Conservation (phyloP, 352 stramenopile genomes). For the Blastocystis sp. region DNA sequence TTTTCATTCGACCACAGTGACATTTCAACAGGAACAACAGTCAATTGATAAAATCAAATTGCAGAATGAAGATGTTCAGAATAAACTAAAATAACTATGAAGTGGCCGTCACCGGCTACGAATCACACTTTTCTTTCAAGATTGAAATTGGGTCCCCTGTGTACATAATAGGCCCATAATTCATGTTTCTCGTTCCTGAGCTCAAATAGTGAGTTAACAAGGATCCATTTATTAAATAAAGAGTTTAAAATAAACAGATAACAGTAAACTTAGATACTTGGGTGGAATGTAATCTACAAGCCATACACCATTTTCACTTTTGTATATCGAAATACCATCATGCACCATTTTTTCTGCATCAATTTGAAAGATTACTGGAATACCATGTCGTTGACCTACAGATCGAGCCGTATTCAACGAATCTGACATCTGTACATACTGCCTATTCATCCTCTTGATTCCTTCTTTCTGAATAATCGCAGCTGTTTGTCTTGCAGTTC, state of each 20-base stretch:
- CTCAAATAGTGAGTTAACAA: no score
- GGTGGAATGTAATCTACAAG: background rate
- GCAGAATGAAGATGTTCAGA: no score
- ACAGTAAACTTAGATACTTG: background rate
- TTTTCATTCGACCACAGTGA: no score
- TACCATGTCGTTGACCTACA: background rate
- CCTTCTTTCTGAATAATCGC: background rate
- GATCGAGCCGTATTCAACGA: background rate
- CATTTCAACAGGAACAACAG: no score
- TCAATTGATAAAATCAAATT: no score
- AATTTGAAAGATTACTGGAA: background rate
- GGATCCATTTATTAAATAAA: no score
- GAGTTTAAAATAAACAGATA: background rate
- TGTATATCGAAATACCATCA: background rate
- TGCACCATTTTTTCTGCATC: background rate
- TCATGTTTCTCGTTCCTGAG: no score
- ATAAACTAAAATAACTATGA: no score
- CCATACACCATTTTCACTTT: background rate
- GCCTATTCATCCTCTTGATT: background rate
- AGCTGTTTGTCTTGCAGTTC: background rate
- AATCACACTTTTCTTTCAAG: no score
- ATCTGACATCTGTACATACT: background rate
- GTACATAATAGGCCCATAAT: no score
- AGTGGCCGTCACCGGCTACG: no score
- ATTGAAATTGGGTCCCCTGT: no score